phyloP scores from a whole-genome alignment of 305 asterid species.

The Euphrasia arctica region DNA sequence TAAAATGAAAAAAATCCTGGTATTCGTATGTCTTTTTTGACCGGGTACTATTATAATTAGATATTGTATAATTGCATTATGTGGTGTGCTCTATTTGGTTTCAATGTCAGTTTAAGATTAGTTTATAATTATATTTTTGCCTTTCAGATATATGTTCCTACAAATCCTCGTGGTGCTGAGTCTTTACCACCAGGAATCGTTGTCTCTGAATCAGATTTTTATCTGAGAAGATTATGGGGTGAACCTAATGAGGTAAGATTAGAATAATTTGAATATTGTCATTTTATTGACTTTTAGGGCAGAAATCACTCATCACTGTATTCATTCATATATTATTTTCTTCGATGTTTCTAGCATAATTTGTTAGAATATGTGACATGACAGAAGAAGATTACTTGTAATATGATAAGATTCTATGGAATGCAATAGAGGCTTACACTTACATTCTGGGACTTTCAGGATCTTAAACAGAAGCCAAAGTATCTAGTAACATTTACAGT shows the following conservation, averaged over 20 bases:
- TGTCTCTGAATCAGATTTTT: constrained; percentile 74
- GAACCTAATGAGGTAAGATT: constrained; percentile 73
- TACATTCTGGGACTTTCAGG: constrained; percentile 50
- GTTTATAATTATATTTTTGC: constrained; percentile 3
- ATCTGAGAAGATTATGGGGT: constrained; percentile 86
- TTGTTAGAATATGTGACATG: constrained; percentile 16
- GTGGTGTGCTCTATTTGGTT: constrained; percentile 18
- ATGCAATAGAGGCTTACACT: constrained; percentile 21
- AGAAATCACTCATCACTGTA: constrained; percentile 9
- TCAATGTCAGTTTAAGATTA: constrained; percentile 15
- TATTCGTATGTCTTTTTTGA: constrained; percentile 3
- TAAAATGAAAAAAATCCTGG: neutral
- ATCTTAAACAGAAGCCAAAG: constrained; percentile 71
- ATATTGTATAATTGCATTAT: constrained; percentile 13
- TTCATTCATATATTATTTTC: constrained; percentile 16
- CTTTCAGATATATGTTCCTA: constrained; percentile 69
- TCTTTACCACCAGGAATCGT: constrained; percentile 91
- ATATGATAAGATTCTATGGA: constrained; percentile 19
- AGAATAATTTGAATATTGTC: constrained; percentile 20
- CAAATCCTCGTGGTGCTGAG: constrained; percentile 90
- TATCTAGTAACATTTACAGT: constrained; percentile 82
- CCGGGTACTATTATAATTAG: constrained; percentile 16
- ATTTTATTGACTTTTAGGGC: constrained; percentile 10
- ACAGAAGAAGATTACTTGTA: constrained; percentile 2
- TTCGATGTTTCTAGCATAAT: constrained; percentile 17